phyloP scores from a whole-genome alignment of 306 rosid species.

The Vigna angularis region DNA sequence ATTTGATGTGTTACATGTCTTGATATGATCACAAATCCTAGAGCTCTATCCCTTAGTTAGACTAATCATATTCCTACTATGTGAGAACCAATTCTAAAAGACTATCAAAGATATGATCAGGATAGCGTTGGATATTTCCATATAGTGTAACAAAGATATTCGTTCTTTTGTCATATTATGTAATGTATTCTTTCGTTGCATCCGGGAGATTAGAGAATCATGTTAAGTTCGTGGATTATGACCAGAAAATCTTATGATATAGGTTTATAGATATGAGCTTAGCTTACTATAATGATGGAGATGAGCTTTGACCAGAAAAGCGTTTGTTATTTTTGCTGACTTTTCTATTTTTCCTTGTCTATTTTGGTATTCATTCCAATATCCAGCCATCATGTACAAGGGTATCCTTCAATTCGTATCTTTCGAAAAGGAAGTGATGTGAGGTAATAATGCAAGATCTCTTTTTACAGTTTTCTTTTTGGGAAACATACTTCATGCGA shows the following conservation, averaged over 20 bases:
- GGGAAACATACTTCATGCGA: neutral
- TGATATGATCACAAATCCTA: neutral
- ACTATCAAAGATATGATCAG: neutral
- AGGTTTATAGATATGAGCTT: slow-evolving; percentile 28
- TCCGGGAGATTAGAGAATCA: slow-evolving; percentile 6
- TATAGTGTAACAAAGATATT: neutral
- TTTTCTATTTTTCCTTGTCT: slow-evolving; percentile 15
- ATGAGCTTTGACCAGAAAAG: slow-evolving; percentile 27
- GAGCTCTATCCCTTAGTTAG: neutral
- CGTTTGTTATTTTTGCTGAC: slow-evolving; percentile 27
- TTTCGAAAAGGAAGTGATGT: slow-evolving; percentile 96
- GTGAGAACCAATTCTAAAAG: neutral
- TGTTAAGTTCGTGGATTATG: slow-evolving; percentile 11
- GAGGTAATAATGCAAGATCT: slow-evolving; percentile 58
- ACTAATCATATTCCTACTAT: neutral
- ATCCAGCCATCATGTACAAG: slow-evolving; percentile 96
- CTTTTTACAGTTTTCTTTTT: neutral
- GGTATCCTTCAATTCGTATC: slow-evolving; percentile 97
- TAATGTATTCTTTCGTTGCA: neutral
- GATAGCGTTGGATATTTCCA: neutral
- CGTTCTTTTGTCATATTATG: slow-evolving; percentile 7
- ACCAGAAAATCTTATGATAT: slow-evolving; percentile 24
- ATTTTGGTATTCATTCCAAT: slow-evolving; percentile 40
- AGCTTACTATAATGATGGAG: slow-evolving; percentile 31
- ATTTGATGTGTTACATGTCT: neutral